phyloP scores from a whole-genome alignment of 108 stramenopile species.

The Pseudonitzschia pungens region DNA sequence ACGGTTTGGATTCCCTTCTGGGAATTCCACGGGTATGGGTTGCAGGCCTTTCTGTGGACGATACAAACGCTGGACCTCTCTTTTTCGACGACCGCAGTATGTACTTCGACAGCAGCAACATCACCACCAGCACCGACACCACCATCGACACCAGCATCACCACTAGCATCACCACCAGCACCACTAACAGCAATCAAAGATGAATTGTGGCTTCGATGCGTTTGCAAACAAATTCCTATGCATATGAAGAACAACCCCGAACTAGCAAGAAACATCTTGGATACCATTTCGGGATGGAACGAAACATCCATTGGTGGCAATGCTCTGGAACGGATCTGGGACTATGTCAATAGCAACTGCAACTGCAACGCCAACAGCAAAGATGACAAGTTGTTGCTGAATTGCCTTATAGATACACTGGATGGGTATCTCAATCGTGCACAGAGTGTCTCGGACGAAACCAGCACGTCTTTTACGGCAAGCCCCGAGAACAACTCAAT shows the following conservation, averaged over 20 bases:
- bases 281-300: neutral
- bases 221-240: neutral
- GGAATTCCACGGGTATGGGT: neutral
- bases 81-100: too few species aligned
- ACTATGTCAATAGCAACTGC: neutral
- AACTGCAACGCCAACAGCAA: neutral
- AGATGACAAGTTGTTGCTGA: neutral
- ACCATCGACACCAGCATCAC: too few species aligned
- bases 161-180: neutral
- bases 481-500: neutral
- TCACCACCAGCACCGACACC: too few species aligned
- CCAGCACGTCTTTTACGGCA: neutral
- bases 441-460: too few species aligned
- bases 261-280: neutral
- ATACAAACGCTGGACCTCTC: neutral
- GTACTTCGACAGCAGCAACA: too few species aligned
- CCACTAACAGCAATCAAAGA: neutral
- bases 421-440: neutral
- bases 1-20: slow-evolving; percentile 16
- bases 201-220: slow-evolving; percentile 2
- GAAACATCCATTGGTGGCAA: neutral
- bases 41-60: slow-evolving; percentile 1
- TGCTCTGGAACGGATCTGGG: neutral
- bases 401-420: neutral
- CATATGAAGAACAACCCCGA: neutral